Conservation (phyloP, 768 basidiomycete species). For the Boletellus ananas region DNA sequence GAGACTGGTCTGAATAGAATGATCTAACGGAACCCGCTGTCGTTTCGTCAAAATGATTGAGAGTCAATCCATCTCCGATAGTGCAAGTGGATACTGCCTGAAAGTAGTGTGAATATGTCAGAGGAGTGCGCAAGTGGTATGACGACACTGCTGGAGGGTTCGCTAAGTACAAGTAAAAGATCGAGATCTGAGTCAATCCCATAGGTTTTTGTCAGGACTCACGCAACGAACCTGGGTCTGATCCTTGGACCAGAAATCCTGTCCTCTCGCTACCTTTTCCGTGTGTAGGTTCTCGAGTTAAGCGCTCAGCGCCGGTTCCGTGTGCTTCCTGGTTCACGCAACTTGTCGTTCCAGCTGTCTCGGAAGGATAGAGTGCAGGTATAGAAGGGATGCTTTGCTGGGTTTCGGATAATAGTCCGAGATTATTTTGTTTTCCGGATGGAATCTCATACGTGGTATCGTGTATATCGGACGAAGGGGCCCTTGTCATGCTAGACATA, state of each 20-base stretch:
- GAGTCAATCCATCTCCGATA: neutral
- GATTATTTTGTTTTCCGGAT: neutral
- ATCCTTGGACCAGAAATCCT: conserved; percentile 15
- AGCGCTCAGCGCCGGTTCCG: neutral
- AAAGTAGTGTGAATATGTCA: conserved; percentile 5
- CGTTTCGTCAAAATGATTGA: neutral
- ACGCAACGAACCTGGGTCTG: conserved; percentile 7
- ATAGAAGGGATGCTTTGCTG: neutral
- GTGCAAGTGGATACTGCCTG: neutral
- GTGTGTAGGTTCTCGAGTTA: conserved; percentile 8
- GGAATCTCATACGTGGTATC: conserved; percentile 3
- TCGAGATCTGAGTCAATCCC: neutral
- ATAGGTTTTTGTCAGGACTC: conserved; percentile 1
- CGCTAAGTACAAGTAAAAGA: neutral
- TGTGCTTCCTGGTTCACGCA: conserved; percentile 2
- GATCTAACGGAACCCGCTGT: neutral
- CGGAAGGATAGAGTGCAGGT: conserved; percentile 5
- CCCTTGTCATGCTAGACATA: conserved; percentile 7
- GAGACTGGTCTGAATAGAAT: neutral
- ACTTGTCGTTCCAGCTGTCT: neutral
- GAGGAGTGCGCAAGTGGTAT: conserved; percentile 2
- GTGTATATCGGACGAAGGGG: neutral
- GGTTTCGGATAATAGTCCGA: conserved; percentile 1
- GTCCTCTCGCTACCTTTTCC: neutral
- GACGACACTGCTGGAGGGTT: conserved; percentile 3